A percentile compares a stretch with the other conserved stretches of the same genome.
Conservation (phyloP, 208 protist genomes). For the Trypanosomatidae sp. region DNA sequence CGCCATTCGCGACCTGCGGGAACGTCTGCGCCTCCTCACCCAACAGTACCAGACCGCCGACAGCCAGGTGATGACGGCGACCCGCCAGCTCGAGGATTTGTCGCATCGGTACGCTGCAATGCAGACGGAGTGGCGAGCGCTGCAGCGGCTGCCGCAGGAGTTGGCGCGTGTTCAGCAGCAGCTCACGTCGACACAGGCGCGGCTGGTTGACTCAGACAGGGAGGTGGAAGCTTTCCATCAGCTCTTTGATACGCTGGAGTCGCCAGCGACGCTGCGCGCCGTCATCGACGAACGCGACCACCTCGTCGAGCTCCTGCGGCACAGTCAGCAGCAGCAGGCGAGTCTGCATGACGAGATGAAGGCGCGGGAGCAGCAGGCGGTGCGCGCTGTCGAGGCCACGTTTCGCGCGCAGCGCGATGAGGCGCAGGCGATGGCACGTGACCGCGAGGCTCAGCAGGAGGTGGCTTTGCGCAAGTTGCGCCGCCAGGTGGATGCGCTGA, state of each 20-base stretch:
- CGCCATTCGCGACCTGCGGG: constrained; percentile 14
- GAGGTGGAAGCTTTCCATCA: constrained; percentile 39
- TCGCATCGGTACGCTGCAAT: constrained; percentile 25
- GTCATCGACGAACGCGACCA: constrained; percentile 49
- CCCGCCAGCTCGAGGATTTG: constrained; percentile 30
- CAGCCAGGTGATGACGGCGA: constrained; percentile 12
- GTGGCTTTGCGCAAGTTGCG: constrained; percentile 8
- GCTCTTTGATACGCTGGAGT: constrained; percentile 21
- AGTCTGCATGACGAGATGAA: constrained; percentile 37
- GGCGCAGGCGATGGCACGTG: constrained; percentile 25
- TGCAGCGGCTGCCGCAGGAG: constrained; percentile 46
- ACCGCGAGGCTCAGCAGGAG: constrained; percentile 33
- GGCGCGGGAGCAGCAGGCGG: constrained; percentile 18
- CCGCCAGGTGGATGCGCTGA: constrained; percentile 10
- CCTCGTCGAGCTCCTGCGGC: constrained; percentile 50
- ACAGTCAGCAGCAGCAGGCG: constrained; percentile 39
- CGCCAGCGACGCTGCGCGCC: constrained; percentile 32
- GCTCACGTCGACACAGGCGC: constrained; percentile 31
- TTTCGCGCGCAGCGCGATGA: constrained; percentile 7
- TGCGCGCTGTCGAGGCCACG: constrained; percentile 18
- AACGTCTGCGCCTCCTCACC: constrained; percentile 21
- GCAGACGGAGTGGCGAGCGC: constrained; percentile 36
- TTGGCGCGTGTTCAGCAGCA: constrained; percentile 36
- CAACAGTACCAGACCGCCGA: constrained; percentile 29
- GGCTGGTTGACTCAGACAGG: constrained; percentile 29